A percentile compares a stretch with the other conserved stretches of the same genome.
Evolutionary conservation across 2,329 filamentous ascomycete genomes (phyloP).

Genomic region (Arthrobotrys megalospora): DNA sequence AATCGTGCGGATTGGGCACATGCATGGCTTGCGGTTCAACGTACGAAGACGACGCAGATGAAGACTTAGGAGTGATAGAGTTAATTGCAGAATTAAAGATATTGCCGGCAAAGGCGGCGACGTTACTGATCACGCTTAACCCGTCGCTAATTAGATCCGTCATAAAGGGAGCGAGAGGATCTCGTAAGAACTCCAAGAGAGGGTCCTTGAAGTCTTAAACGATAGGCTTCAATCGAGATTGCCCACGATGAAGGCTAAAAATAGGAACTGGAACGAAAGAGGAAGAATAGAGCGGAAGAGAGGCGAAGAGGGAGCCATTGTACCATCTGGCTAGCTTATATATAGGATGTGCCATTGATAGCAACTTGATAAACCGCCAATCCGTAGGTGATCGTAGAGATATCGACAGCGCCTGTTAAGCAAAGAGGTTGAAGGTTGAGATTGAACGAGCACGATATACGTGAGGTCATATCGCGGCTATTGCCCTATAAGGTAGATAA

Average conservation of each 20-base stretch:
- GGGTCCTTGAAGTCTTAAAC: not conserved
- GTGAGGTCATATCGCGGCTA: not conserved
- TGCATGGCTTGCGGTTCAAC: slow-evolving; percentile 31
- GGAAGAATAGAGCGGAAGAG: slow-evolving; percentile 1
- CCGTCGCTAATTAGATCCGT: slow-evolving; percentile 19
- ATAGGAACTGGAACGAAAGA: slow-evolving; percentile 4
- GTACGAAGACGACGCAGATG: not conserved
- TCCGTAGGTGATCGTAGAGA: slow-evolving; percentile 32
- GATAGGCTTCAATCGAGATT: not conserved
- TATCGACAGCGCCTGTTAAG: slow-evolving; percentile 27
- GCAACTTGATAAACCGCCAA: not conserved
- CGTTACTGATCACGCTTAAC: not conserved
- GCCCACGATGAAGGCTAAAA: not conserved
- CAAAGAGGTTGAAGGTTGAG: slow-evolving; percentile 6
- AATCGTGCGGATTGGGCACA: slow-evolving; percentile 32
- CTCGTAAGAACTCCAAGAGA: not conserved
- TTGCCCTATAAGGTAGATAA: slow-evolving; percentile 25
- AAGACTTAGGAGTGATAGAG: not conserved
- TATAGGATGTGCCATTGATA: slow-evolving; percentile 12
- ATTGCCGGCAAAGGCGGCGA: slow-evolving; percentile 20
- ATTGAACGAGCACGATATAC: slow-evolving; percentile 29
- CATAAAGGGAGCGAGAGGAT: slow-evolving; percentile 16
- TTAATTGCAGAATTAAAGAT: slow-evolving; percentile 3
- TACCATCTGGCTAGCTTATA: slow-evolving; percentile 19
- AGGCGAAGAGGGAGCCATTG: not conserved